Conservation (phyloP, 495 filamentous ascomycete species). For the Lepidopterella palustris region DNA sequence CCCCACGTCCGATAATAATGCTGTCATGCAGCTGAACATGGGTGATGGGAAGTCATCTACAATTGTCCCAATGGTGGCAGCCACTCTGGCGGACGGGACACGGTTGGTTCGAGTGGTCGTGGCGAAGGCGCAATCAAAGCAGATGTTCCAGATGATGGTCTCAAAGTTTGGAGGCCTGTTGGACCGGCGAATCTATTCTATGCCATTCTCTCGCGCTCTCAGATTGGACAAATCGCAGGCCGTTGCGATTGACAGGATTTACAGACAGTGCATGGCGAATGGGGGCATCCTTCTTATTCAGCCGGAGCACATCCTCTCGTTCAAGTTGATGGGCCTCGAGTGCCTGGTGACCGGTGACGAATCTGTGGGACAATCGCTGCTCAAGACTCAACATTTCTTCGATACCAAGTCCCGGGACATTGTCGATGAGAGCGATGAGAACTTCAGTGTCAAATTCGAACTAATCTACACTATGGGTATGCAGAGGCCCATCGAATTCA, state of each 20-base stretch:
- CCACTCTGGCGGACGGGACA: slow-evolving; percentile 46
- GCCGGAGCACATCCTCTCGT: slow-evolving; percentile 66
- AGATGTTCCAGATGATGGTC: slow-evolving; percentile 58
- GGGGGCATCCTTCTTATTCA: slow-evolving; percentile 54
- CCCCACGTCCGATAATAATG: slow-evolving; percentile 42
- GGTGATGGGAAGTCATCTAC: slow-evolving; percentile 68
- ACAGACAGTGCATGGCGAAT: slow-evolving; percentile 41
- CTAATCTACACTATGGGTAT: slow-evolving; percentile 60
- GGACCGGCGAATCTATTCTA: slow-evolving; percentile 50
- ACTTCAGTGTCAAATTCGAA: slow-evolving; percentile 30
- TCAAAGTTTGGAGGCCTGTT: slow-evolving; percentile 55
- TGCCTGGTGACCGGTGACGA: slow-evolving; percentile 29
- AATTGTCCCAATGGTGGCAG: slow-evolving; percentile 59
- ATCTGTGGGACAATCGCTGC: slow-evolving; percentile 12
- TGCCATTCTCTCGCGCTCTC: slow-evolving; percentile 58
- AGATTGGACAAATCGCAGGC: slow-evolving; percentile 30
- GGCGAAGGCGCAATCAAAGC: slow-evolving; percentile 53
- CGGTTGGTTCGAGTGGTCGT: slow-evolving; percentile 55
- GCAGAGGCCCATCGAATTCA: slow-evolving; percentile 49
- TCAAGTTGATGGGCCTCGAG: slow-evolving; percentile 60
- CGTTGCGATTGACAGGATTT: slow-evolving; percentile 35
- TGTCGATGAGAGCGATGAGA: slow-evolving; percentile 36
- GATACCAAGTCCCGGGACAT: slow-evolving; percentile 28
- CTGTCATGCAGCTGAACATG: slow-evolving; percentile 68
- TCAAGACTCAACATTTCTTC: slow-evolving; percentile 26